A percentile compares a stretch with the other conserved stretches of the same genome.
Evolutionary conservation across 1,284 basidiomycete species (phyloP).

Genomic region (Puccinia hordei): DNA sequence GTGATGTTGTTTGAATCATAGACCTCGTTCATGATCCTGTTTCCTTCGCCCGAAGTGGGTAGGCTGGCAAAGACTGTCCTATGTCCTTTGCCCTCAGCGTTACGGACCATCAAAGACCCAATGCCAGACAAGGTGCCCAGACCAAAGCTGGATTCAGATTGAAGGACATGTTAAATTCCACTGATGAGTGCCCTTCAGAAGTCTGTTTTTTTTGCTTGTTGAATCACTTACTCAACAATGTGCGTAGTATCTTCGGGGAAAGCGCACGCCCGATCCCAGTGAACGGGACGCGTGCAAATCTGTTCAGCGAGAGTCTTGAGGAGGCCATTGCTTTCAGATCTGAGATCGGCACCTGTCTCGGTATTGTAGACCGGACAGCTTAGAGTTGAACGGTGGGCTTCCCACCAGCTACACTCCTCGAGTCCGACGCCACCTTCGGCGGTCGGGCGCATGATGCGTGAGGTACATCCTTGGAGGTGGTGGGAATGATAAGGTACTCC

Average conservation of each 20-base stretch:
- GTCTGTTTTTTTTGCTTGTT: no score
- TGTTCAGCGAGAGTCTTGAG: slow-evolving; percentile 72
- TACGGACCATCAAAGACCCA: slow-evolving; percentile 83
- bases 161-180: no score
- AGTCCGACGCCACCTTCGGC: slow-evolving; percentile 74
- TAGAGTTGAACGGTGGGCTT: slow-evolving; percentile 77
- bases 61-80: slow-evolving; percentile 77
- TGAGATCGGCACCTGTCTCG: slow-evolving; percentile 83
- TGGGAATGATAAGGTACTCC: slow-evolving; percentile 92
- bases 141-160: slow-evolving; percentile 67
- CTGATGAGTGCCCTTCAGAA: no score
- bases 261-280: slow-evolving; percentile 83
- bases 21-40: slow-evolving; percentile 69
- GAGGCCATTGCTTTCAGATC: slow-evolving; percentile 59
- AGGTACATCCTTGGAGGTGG: slow-evolving; percentile 77
- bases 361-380: slow-evolving; percentile 87
- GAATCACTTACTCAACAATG: slow-evolving; percentile 68
- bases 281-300: slow-evolving; percentile 84
- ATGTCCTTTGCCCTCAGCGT: slow-evolving; percentile 88
- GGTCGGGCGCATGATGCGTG: slow-evolving; percentile 65
- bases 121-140: slow-evolving; percentile 92
- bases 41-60: slow-evolving; percentile 76
- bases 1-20: slow-evolving; percentile 71
- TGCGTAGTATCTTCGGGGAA: slow-evolving; percentile 90
- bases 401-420: slow-evolving; percentile 62